A percentile compares a stretch with the other conserved stretches of the same genome.
These are phyloP conservation scores for Talaromyces nanjingensis DNA, from an alignment of 495 filamentous ascomycete genomes.

Conservation along the genomic window DNA sequence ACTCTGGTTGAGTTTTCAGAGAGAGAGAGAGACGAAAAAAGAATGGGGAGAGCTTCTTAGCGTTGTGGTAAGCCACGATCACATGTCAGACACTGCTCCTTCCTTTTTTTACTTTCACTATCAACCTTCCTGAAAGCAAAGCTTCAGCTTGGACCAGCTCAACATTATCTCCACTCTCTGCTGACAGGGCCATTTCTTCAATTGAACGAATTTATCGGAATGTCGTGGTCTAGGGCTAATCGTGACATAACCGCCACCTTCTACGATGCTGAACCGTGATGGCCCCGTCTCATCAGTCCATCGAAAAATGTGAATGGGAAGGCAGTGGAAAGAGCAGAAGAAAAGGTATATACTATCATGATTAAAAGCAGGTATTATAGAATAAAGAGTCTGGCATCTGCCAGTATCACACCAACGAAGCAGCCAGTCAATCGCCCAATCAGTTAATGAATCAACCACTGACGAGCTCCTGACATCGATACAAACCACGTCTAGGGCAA, in stretches of 20 bases:
- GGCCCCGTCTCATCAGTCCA: not conserved
- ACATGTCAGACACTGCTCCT: not conserved
- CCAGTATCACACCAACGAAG: not conserved
- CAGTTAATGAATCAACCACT: not conserved
- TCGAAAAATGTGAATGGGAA: not conserved
- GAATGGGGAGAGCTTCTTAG: not conserved
- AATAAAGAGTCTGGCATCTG: not conserved
- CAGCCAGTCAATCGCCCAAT: not conserved
- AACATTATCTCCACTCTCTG: not conserved
- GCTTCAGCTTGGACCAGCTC: not conserved
- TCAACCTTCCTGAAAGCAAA: not conserved
- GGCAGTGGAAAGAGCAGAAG: not conserved
- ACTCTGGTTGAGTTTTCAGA: not conserved
- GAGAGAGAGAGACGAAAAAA: not conserved
- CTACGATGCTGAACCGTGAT: not conserved
- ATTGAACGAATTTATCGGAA: not conserved
- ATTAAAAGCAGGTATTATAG: not conserved
- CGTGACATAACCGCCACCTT: not conserved
- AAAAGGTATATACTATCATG: constrained; percentile 3
- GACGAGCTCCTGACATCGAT: not conserved
- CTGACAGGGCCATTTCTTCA: not conserved
- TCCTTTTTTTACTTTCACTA: not conserved
- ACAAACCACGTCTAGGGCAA: not conserved
- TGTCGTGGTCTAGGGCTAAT: not conserved
- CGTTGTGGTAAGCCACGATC: not conserved